Percentiles rank a stretch among this genome's conserved stretches.
Evolutionary conservation across 148 eudicot genomes (phyloP).

Genomic region (Rhododendron henanense): DNA sequence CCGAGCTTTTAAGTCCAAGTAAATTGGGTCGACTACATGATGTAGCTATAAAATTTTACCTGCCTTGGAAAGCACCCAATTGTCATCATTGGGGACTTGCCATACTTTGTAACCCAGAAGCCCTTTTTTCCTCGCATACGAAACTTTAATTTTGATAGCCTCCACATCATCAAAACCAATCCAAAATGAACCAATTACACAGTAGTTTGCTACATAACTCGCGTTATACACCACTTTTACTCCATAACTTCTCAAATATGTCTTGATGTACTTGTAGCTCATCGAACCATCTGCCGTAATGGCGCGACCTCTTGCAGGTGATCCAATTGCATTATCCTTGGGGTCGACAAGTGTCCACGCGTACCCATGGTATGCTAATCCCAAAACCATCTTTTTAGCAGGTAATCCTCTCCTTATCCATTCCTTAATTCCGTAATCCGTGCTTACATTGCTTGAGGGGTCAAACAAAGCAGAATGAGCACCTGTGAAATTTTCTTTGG

Average conservation of each 20-base stretch:
- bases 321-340: conserved; percentile 18
- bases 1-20: too few species aligned
- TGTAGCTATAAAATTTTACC: conserved; percentile 1
- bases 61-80: conserved; percentile 41
- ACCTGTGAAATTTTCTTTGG: conserved; percentile 19
- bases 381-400: conserved; percentile 28
- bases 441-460: conserved; percentile 29
- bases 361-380: conserved; percentile 39
- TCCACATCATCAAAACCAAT: conserved; percentile 47
- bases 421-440: conserved; percentile 35
- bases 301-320: conserved; percentile 32
- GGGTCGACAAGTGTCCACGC: conserved; percentile 37
- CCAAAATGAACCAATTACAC: conserved; percentile 30
- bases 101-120: conserved; percentile 39
- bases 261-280: conserved; percentile 26
- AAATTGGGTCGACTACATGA: background rate
- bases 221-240: conserved; percentile 22
- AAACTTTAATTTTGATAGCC: conserved; percentile 41
- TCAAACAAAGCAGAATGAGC: conserved; percentile 44
- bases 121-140: conserved; percentile 41
- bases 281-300: conserved; percentile 28
- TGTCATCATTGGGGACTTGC: conserved; percentile 33
- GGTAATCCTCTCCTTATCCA: conserved; percentile 40
- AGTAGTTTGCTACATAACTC: conserved; percentile 31
- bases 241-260: conserved; percentile 17